Evolutionary conservation across 768 basidiomycete species (phyloP), one percentile per base, ranked within the genome.

Genomic region (Xerocomellus chrysenteron): DNA sequence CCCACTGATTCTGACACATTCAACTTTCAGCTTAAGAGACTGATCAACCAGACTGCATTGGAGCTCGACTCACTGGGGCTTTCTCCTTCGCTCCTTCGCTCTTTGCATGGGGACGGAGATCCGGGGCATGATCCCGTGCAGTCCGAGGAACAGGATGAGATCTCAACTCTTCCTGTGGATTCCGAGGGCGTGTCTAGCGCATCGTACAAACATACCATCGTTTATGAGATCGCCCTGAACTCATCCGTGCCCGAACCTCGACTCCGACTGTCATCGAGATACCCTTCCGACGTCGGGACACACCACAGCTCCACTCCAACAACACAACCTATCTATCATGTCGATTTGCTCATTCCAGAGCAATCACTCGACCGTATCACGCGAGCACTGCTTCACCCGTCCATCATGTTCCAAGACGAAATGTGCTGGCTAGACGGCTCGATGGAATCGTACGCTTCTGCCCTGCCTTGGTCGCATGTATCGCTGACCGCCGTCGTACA

Each of bases 11-110:
- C 36, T 21, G 32, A 41, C 36, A n/a, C 36, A 12, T 17, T 14
- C 28, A 4, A 36, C 13, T 7, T 63, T 8, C n/a, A 96, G 90
- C 84, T 98, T 54, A 97, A 98, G 75, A 93, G 90, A 64, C 75
- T 95, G 32, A 94, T 98, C 62, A 90, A 91, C 59, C 80, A 86
- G 66, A 82, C 94, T 37, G 91, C 90, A 1, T 71, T 75, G 11
- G 94, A 98, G 71, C 84, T 98, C 17, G 77, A 82, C 4, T 79
- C 82, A 2, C 75, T 93, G 24, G 94, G 91, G 0, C 73, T 86
- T 7, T 75, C 74, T 55, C 83, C 83, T 5, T 65, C 71, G 10
- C 65, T 82, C 0, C 71, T 85, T 14, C 81, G 80, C 0, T 72
- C 78, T 47, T 69, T 28, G 26, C 26, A 28, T 3, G 26, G 5